Evolutionary conservation across 169 alveolate species (phyloP), one percentile per base, ranked within the genome.

Genomic region (Cardiosporidium cionae): DNA sequence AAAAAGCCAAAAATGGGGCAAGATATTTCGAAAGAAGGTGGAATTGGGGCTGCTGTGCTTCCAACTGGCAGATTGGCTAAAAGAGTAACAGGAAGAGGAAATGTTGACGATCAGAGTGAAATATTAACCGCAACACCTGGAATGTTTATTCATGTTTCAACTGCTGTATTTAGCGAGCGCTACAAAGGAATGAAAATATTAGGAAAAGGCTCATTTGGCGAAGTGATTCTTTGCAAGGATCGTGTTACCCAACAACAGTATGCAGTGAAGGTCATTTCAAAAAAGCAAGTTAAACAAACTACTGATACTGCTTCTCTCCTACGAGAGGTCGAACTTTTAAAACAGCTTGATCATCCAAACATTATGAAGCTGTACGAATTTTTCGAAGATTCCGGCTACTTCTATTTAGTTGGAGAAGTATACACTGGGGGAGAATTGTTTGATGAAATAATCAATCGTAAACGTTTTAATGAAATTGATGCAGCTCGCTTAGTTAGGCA

Each of bases 371-470:
- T 92, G 22, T 92, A 82, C 77, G 96, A 92, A 75, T 87, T 91
- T 78, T 92, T 84, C 81, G 96, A 92, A 68, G 96, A 92, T 69
- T 83, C 83, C 52, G 87, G 86, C 71, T 89, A 90, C 83, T 92
- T 82, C 84, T 89, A 92, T 70, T 80, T 92, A 44, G 96, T 92
- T 28, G 86, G 90, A 25, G 98, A 95, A 83, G 91, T 89, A 23
- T 91, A 92, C 86, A 84, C 96, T 3, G 98, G 98, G 6, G 98
- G 98, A 3, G 98, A 95, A 81, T 83, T 95, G 52, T 95, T 93
- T 85, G 98, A 94, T 79, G 93, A 92, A 68, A 94, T 95, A 32
- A 89, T 92, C 70, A 89, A 91, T 69, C 81, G 95, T 44, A 88
- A 86, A 64, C 79, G 94, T 74, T 92, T 94, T 84, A 87, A 87